These are phyloP conservation scores for Mycocentrospora acerina DNA, from an alignment of 2,329 filamentous ascomycete genomes.

Conservation along the genomic window DNA sequence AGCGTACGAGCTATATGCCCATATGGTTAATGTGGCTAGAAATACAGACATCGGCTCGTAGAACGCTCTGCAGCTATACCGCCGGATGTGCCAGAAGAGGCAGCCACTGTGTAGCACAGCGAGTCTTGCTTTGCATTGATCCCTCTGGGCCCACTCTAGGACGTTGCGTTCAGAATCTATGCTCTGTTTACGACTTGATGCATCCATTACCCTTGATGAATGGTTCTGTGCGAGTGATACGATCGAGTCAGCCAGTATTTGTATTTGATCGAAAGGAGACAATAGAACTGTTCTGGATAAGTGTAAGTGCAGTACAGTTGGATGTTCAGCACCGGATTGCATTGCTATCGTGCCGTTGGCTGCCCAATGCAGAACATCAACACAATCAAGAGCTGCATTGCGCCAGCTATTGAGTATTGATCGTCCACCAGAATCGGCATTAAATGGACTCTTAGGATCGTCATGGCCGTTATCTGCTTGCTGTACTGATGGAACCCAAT, in stretches of 20 bases:
- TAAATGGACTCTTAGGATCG: constrained; percentile 49
- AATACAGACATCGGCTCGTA: constrained; percentile 50
- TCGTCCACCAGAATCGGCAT: constrained; percentile 27
- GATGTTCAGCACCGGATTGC: constrained; percentile 54
- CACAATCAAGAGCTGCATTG: constrained; percentile 48
- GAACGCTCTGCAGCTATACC: constrained; percentile 52
- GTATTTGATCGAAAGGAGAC: constrained; percentile 50
- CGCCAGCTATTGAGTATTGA: constrained; percentile 46
- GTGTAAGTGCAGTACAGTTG: constrained; percentile 58
- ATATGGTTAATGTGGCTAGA: constrained; percentile 50
- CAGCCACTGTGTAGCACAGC: constrained; percentile 56
- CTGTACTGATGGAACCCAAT: constrained; percentile 46
- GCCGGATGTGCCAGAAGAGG: constrained; percentile 55
- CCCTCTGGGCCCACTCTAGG: constrained; percentile 52
- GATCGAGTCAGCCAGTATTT: constrained; percentile 41
- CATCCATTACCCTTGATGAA: not conserved
- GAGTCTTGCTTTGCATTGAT: constrained; percentile 57
- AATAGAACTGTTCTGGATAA: constrained; percentile 56
- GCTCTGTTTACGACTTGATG: not conserved
- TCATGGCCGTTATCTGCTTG: constrained; percentile 14
- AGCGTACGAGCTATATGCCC: constrained; percentile 45
- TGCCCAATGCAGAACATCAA: constrained; percentile 61
- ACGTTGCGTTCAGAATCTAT: constrained; percentile 40
- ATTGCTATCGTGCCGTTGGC: constrained; percentile 56
- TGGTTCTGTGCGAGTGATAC: constrained; percentile 2